Evolutionary conservation across 1,284 basidiomycete species (phyloP).

Genomic region (Cystobasidium slooffiae): DNA sequence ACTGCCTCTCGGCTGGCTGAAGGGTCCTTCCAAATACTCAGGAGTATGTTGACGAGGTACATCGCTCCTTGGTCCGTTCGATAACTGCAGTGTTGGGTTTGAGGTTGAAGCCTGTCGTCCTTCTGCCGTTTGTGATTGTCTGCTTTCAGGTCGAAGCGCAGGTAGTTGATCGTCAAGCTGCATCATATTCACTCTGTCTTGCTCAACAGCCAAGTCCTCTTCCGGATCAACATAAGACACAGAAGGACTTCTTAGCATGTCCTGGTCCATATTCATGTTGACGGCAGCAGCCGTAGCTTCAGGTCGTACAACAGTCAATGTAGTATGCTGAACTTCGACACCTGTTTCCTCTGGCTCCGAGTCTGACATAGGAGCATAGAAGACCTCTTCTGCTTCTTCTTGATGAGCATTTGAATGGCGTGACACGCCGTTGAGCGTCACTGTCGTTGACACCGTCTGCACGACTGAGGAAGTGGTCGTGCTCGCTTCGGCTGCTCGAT

Average conservation of each 20-base stretch:
- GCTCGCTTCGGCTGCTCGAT: no score
- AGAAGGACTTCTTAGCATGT: constrained; percentile 15
- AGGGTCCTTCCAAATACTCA: no score
- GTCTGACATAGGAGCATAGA: neutral
- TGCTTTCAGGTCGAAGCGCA: neutral
- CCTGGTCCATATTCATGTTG: neutral
- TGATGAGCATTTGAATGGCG: no score
- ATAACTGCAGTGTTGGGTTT: no score
- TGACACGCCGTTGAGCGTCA: no score
- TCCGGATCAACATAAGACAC: constrained; percentile 21
- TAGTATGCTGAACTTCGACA: no score
- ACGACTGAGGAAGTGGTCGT: no score
- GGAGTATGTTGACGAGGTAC: no score
- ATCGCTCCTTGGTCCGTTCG: no score
- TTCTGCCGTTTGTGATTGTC: neutral
- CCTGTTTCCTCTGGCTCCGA: neutral
- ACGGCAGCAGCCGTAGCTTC: neutral
- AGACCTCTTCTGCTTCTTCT: neutral
- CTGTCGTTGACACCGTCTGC: no score
- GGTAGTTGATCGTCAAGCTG: neutral
- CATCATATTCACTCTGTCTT: constrained; percentile 21
- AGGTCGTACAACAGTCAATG: no score
- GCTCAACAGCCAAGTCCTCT: neutral
- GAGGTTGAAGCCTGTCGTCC: no score
- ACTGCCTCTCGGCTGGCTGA: neutral